phyloP scores from a whole-genome alignment of 352 stramenopile genomes.

The Phytopythium aichiense region DNA sequence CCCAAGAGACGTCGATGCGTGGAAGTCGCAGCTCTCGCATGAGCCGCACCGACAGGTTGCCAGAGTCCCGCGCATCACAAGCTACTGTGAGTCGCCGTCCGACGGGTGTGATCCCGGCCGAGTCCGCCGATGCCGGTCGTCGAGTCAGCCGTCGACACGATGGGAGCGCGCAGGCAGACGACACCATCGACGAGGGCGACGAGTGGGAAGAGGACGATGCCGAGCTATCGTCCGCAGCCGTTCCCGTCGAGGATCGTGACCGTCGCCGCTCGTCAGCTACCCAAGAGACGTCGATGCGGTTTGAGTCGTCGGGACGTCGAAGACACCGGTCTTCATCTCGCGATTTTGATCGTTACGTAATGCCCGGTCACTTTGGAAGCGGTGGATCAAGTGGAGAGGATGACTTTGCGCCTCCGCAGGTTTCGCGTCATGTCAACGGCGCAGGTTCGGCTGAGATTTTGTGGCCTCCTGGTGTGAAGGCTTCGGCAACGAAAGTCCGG shows the following conservation, averaged over 20 bases:
- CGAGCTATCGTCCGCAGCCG: neutral
- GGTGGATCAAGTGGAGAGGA: neutral
- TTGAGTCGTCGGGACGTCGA: neutral
- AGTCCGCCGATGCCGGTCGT: neutral
- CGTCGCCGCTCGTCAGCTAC: neutral
- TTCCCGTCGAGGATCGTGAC: neutral
- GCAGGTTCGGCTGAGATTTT: constrained; percentile 17
- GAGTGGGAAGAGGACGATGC: neutral
- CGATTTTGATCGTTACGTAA: neutral
- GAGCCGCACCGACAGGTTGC: too few relatives aligned
- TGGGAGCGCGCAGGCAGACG: neutral
- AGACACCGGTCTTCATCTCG: neutral
- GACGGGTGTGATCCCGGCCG: neutral
- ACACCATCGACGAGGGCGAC: neutral
- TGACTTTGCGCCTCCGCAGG: neutral
- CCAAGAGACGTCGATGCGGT: neutral
- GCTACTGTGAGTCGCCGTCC: neutral
- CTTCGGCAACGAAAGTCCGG: constrained; percentile 20
- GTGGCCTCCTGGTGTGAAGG: constrained; percentile 53
- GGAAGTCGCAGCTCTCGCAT: too few relatives aligned
- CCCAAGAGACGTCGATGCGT: neutral
- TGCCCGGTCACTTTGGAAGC: neutral
- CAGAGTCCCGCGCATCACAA: neutral
- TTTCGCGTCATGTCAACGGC: too few relatives aligned
- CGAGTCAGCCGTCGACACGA: neutral